phyloP scores from a whole-genome alignment of 2,329 filamentous ascomycete genomes.

The Grosmannia huntii region DNA sequence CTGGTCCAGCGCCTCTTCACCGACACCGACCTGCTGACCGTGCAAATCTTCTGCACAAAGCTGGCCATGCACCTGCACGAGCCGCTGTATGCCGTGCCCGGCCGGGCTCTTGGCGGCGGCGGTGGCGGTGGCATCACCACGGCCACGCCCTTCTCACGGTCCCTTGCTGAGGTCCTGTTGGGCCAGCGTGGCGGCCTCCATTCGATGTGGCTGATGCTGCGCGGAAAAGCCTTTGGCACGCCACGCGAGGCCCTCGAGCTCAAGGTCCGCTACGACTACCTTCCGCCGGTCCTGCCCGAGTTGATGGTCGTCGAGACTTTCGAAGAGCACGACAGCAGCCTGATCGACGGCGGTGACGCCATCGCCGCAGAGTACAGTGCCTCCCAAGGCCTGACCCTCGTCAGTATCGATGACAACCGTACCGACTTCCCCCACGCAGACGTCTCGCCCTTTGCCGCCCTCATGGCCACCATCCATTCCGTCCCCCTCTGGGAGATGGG shows the following conservation, averaged over 20 bases:
- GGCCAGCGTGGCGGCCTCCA: conserved; percentile 40
- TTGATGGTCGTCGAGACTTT: not conserved
- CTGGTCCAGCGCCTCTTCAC: conserved; percentile 44
- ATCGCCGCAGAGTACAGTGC: not conserved
- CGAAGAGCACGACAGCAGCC: not conserved
- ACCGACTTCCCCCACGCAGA: not conserved
- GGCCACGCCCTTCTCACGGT: not conserved
- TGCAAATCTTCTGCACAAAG: conserved; percentile 57
- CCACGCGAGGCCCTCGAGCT: conserved; percentile 40
- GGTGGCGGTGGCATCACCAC: not conserved
- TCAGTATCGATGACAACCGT: not conserved
- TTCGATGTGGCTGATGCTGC: conserved; percentile 47
- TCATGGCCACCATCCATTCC: conserved; percentile 27
- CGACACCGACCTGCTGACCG: conserved; percentile 45
- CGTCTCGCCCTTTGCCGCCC: not conserved
- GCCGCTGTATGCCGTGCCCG: conserved; percentile 34
- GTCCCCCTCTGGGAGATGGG: conserved; percentile 42
- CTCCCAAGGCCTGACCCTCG: not conserved
- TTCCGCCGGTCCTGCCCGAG: conserved; percentile 15
- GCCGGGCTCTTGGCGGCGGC: not conserved
- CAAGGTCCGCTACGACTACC: conserved; percentile 44
- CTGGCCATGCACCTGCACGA: conserved; percentile 57
- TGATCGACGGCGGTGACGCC: not conserved
- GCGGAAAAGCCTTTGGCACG: conserved; percentile 36
- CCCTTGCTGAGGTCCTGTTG: conserved; percentile 43